A percentile compares a stretch with the other conserved stretches of the same genome.
Conservation (phyloP, 78 protist species). For the Pigoraptor vietnamica region DNA sequence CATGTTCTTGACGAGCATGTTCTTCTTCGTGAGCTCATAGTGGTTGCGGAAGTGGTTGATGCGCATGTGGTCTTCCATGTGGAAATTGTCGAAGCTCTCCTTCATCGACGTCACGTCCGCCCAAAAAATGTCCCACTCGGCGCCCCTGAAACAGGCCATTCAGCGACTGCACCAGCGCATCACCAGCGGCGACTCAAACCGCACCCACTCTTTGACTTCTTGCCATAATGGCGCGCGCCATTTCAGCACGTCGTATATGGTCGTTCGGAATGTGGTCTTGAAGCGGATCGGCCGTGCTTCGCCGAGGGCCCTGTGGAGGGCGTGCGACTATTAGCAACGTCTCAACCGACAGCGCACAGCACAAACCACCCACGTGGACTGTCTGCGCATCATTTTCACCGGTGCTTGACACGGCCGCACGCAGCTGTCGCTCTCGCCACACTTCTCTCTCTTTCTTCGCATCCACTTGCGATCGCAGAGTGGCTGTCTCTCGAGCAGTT, state of each 20-base stretch:
- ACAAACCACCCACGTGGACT: background rate
- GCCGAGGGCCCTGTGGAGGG: background rate
- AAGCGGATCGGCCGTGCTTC: background rate
- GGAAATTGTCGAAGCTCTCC: background rate
- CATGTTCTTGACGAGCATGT: slow-evolving; percentile 40
- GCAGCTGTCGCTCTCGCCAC: too few species aligned
- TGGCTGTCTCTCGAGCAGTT: too few species aligned
- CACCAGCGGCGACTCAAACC: too few species aligned
- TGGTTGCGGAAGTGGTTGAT: slow-evolving; percentile 40
- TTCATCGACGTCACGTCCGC: background rate
- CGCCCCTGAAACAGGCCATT: background rate
- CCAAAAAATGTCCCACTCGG: background rate
- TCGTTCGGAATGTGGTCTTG: background rate
- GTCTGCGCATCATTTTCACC: background rate
- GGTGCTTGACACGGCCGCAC: too few species aligned
- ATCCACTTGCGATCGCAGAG: too few species aligned
- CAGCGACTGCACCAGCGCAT: too few species aligned
- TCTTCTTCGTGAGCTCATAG: slow-evolving; percentile 54
- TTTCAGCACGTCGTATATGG: background rate
- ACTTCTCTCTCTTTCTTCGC: too few species aligned
- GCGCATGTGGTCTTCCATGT: background rate
- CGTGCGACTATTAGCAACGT: too few species aligned
- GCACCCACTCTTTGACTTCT: background rate
- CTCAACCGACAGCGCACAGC: background rate
- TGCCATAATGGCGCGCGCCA: background rate